Evolutionary conservation across 331 rosid species (phyloP), one percentile per base, ranked within the genome.

Genomic region (Prunus yedoensis): DNA sequence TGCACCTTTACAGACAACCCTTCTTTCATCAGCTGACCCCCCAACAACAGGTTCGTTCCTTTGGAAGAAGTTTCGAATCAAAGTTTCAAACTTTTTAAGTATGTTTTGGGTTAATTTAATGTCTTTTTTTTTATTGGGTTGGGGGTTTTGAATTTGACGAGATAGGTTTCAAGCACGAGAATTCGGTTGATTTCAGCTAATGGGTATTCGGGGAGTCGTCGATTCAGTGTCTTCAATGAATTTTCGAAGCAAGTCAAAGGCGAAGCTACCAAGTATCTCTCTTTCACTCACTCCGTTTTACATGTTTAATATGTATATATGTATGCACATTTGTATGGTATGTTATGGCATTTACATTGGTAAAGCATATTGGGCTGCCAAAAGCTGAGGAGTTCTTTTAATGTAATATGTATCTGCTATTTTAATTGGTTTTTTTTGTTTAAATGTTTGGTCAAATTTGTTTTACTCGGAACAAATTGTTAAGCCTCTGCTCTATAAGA

Each of bases 191-290:
- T 79, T 70, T 68, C 82, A 46, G 74, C 80, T 8, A 81, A 87
- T 66, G 80, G 88, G 41, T 79, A 66, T 70, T 65, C 41, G 30
- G 79, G 59, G 27, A 81, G 76, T 83, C 92, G 91, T 69, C 79
- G 80, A 21, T 91, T 84, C 77, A 88, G 91, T 50, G 95, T 87
- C 45, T 92, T 95, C 88, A 89, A 90, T 67, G 96, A 92, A 56
- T 92, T 92, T 76, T 91, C 98, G 8, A 79, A 85, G 85, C 76
- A 90, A 77, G 58, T 94, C 65, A 90, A 86, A 85, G 96, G 89
- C 71, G 96, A 91, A 89, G 90, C 88, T 35, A 79, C 80, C 46
- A 86, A 86, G 98, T 94, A 84, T 70, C 20, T 49, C 2, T 73
- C 60, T 6, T 9, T 51, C 59, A 53, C 45, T 78, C 74, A 30